These are phyloP conservation scores for Fusarium humuli DNA, from an alignment of 2,329 filamentous ascomycete species.

Conservation along the genomic window DNA sequence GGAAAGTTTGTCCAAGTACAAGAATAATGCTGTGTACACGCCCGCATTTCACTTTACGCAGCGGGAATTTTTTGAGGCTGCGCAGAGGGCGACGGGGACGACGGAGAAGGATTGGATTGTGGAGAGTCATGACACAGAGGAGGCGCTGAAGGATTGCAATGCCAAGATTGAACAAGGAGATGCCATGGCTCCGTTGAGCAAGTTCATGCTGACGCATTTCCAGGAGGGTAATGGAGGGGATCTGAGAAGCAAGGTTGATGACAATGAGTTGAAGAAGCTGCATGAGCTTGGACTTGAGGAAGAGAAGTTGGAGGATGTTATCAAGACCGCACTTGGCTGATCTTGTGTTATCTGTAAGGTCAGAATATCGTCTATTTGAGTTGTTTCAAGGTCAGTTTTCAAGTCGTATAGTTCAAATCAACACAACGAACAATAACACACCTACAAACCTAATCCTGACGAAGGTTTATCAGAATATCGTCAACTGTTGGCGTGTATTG, in stretches of 20 bases:
- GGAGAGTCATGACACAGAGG: neutral
- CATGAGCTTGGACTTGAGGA: conserved; percentile 3
- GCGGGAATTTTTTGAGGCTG: conserved; percentile 16
- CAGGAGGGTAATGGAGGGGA: conserved; percentile 1
- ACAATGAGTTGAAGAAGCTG: conserved; percentile 1
- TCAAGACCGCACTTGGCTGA: neutral
- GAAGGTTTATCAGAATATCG: neutral
- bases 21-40: conserved; percentile 19
- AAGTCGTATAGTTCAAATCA: too few species aligned
- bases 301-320: neutral
- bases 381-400: too few species aligned
- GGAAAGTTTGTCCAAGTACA: conserved; percentile 4
- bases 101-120: conserved; percentile 17
- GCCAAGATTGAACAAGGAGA: conserved; percentile 10
- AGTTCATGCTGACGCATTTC: conserved; percentile 32
- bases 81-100: conserved; percentile 7
- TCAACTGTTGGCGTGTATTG: neutral
- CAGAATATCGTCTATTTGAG: neutral
- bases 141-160: conserved; percentile 7
- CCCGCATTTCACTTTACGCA: conserved; percentile 9
- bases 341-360: neutral
- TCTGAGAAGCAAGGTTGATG: conserved; percentile 15
- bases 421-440: too few species aligned
- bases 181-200: neutral
- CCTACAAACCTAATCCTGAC: too few species aligned